Conservation (phyloP, 176 grass and related monocot genomes). For the Sorghum bicolor region DNA sequence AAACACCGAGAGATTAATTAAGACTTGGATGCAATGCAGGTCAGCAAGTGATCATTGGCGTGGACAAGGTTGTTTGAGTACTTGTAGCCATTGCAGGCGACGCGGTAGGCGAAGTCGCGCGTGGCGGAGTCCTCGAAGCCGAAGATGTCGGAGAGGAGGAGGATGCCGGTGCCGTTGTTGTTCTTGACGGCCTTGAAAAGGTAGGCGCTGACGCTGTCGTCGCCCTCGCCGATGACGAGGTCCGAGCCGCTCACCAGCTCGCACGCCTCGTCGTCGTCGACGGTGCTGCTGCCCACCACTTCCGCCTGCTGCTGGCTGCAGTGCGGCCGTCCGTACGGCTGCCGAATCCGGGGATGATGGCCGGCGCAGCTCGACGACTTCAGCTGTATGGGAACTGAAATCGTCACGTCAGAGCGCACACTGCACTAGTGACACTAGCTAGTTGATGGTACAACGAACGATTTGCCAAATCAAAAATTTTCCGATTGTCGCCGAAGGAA, state of each 20-base stretch:
- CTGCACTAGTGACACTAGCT: not conserved
- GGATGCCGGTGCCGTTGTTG: slow-evolving; percentile 83
- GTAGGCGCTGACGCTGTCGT: slow-evolving; percentile 55
- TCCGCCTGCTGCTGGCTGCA: slow-evolving; percentile 49
- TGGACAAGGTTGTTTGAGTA: not conserved
- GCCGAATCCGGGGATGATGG: not conserved
- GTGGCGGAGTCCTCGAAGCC: slow-evolving; percentile 90
- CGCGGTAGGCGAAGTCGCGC: slow-evolving; percentile 83
- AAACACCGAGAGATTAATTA: too few species aligned
- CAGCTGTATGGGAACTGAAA: slow-evolving; percentile 60
- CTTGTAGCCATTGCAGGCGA: slow-evolving; percentile 96
- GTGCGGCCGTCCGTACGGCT: not conserved
- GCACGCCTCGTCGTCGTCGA: slow-evolving; percentile 79
- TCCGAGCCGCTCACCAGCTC: slow-evolving; percentile 81
- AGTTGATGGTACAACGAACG: not conserved
- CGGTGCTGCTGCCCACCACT: slow-evolving; percentile 11
- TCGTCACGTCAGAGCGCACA: slow-evolving; percentile 56
- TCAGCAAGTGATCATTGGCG: not conserved
- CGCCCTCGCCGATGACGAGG: slow-evolving; percentile 68
- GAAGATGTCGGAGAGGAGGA: slow-evolving; percentile 78
- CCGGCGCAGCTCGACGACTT: not conserved
- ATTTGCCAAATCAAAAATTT: not conserved
- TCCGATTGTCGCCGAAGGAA: not conserved
- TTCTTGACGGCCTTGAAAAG: slow-evolving; percentile 90
- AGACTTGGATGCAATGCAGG: not conserved